phyloP scores from a whole-genome alignment of 1,284 basidiomycete species.

The Trametes versicolor region DNA sequence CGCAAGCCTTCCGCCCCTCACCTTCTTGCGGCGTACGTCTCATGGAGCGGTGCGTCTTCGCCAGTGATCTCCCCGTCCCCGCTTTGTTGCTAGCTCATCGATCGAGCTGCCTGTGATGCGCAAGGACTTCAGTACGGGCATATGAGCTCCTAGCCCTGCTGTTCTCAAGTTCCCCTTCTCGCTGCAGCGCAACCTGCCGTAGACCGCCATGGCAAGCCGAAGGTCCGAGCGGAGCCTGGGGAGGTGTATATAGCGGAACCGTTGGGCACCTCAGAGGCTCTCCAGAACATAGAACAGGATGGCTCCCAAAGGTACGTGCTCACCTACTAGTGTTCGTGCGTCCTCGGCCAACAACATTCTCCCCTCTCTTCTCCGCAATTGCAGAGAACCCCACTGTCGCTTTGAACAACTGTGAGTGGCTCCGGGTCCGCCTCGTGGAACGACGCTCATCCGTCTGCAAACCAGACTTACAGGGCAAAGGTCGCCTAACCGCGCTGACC shows the following conservation, averaged over 20 bases:
- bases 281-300: slow-evolving; percentile 26
- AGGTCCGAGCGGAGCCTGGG: slow-evolving; percentile 27
- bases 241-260: slow-evolving; percentile 33
- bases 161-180: slow-evolving; percentile 25
- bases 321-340: not conserved
- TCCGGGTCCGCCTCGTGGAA: not conserved
- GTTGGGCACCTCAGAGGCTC: slow-evolving; percentile 1
- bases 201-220: slow-evolving; percentile 19
- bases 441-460: not conserved
- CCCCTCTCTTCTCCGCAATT: not conserved
- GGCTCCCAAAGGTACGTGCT: slow-evolving; percentile 28
- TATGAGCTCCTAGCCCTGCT: slow-evolving; percentile 32
- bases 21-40: slow-evolving; percentile 18
- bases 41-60: slow-evolving; percentile 20
- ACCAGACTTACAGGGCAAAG: slow-evolving; percentile 62
- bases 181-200: slow-evolving; percentile 22
- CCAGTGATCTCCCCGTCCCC: slow-evolving; percentile 28
- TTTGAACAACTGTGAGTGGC: slow-evolving; percentile 43
- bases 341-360: not conserved
- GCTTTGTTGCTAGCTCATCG: slow-evolving; percentile 26
- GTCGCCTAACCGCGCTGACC: slow-evolving; percentile 54
- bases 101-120: slow-evolving; percentile 35
- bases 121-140: slow-evolving; percentile 26
- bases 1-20: slow-evolving; percentile 15
- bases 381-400: slow-evolving; percentile 35